Base-by-base conservation (phyloP, 306 rosid species). In the Parietaria judaica region DNA sequence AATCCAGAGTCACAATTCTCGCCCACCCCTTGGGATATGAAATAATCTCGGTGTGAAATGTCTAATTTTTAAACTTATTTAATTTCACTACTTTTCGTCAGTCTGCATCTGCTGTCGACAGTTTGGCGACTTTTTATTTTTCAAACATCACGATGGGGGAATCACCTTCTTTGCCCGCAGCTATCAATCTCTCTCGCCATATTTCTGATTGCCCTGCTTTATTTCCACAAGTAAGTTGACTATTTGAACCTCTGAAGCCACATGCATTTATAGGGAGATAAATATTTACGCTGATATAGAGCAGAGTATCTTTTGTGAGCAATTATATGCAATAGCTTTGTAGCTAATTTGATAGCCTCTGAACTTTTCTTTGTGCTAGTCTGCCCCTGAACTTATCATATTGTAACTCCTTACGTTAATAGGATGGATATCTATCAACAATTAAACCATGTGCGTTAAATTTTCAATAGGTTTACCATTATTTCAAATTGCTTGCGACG, bases 51-150 rank as follows among this genome's bases (percentile, higher is more conserved):
- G 3, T 14, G 11, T 58, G 35, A 41, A 17, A 38, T 39, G 47
- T 58, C 63, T 16, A 41, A 41, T 41, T 8, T 58, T 34, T 38
- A 6, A 35, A 37, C 15, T 0, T 23, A 11, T 38, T 17, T 57
- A 36, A 37, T 38, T 6, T 58, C 12, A 12, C 6, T 41, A 41
- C 45, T 41, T 41, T 41, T 41, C 9, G 45, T 41, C 95, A 92
- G 99, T 88, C 95, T 80, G 99, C 99, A 47, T 92, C 99, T 54
- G 86, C 99, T 72, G 85, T 92, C 55, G 99, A 92, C 66, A 81
- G 82, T 72, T 62, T 92, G 90, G 99, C 94, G 70, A 89, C 86
- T 72, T 86, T 73, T 78, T 92, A 86, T 75, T 92, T 92, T 78
- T 79, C 80, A 80, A 86, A 88, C 73, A 82, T 88, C 61, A 81